Base-by-base conservation (phyloP, 768 basidiomycete genomes). In the Amanita brunnescens region DNA sequence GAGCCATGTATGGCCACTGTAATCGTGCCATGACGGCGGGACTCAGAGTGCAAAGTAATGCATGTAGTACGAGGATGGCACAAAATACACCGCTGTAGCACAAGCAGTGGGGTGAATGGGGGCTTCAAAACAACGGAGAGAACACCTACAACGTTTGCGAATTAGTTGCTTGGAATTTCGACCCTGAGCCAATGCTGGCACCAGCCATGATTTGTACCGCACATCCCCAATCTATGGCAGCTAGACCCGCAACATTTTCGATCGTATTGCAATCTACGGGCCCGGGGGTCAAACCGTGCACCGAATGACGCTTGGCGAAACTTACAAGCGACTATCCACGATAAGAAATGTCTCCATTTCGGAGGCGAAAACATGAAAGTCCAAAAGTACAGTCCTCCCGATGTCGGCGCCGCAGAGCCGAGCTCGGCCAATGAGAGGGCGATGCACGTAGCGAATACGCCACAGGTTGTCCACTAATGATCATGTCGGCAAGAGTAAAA, bases 381-480 rank as follows among this genome's bases (percentile, higher is more conserved):
- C n/a, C n/a, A n/a, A n/a, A n/a, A n/a, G n/a, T n/a, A n/a, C n/a
- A n/a, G n/a, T n/a, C n/a, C n/a, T n/a, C n/a, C n/a, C n/a, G n/a
- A n/a, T n/a, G n/a, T n/a, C n/a, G n/a, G n/a, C n/a, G n/a, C n/a
- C n/a, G n/a, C n/a, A 70, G 12, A 73, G 67, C 60, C 84, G 20
- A n/a, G n/a, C n/a, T n/a, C n/a, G n/a, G n/a, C n/a, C n/a, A n/a
- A n/a, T n/a, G n/a, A n/a, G n/a, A n/a, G n/a, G n/a, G n/a, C n/a
- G n/a, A n/a, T n/a, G n/a, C n/a, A n/a, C n/a, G n/a, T n/a, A n/a
- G n/a, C n/a, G 81, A 84, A 2, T 85, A 23, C 87, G 74, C 26
- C 79, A 1, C 80, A 80, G 10, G 85, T 73, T 0, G 77, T 66
- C 87, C 85, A 88, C 80, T 83, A n/a, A n/a, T n/a, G n/a, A n/a